Conservation (phyloP, 1,139 yeast genomes). For the Lodderomyces beijingensis region DNA sequence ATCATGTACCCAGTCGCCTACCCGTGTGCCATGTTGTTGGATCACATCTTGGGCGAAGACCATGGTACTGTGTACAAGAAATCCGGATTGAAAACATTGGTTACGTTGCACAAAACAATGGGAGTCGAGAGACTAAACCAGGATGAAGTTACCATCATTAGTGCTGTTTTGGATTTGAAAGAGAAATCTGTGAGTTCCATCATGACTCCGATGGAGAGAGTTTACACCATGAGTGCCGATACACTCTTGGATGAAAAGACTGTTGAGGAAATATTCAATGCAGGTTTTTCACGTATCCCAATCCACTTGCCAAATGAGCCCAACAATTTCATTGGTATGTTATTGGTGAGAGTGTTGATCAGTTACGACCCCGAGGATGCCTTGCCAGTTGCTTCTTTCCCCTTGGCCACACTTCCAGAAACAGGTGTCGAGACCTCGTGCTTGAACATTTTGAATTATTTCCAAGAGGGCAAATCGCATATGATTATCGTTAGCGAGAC, state of each 20-base stretch:
- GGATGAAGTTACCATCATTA: slow-evolving; percentile 94
- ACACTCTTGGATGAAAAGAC: slow-evolving; percentile 76
- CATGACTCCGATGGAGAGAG: slow-evolving; percentile 94
- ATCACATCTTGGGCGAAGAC: slow-evolving; percentile 84
- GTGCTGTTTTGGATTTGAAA: slow-evolving; percentile 89
- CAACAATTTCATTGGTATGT: slow-evolving; percentile 89
- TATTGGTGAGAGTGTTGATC: slow-evolving; percentile 84
- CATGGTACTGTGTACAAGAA: slow-evolving; percentile 94
- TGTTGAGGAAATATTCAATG: slow-evolving; percentile 86
- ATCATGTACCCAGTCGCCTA: slow-evolving; percentile 88
- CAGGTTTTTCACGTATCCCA: slow-evolving; percentile 96
- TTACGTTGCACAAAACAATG: slow-evolving; percentile 89
- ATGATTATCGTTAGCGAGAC: slow-evolving; percentile 88
- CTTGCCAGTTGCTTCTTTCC: slow-evolving; percentile 87
- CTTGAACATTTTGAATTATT: slow-evolving; percentile 86
- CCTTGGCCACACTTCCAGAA: slow-evolving; percentile 93
- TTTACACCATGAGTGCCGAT: slow-evolving; percentile 85
- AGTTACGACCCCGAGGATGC: slow-evolving; percentile 97
- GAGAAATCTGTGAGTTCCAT: slow-evolving; percentile 83
- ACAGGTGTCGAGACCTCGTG: slow-evolving; percentile 91
- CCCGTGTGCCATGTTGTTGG: slow-evolving; percentile 81
- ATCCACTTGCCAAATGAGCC: slow-evolving; percentile 90
- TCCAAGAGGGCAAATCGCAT: slow-evolving; percentile 96
- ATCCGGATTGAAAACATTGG: slow-evolving; percentile 89
- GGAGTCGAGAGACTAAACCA: slow-evolving; percentile 90